phyloP scores from a whole-genome alignment of 2,329 filamentous ascomycete species.

The Aspergillus novofumigatus region DNA sequence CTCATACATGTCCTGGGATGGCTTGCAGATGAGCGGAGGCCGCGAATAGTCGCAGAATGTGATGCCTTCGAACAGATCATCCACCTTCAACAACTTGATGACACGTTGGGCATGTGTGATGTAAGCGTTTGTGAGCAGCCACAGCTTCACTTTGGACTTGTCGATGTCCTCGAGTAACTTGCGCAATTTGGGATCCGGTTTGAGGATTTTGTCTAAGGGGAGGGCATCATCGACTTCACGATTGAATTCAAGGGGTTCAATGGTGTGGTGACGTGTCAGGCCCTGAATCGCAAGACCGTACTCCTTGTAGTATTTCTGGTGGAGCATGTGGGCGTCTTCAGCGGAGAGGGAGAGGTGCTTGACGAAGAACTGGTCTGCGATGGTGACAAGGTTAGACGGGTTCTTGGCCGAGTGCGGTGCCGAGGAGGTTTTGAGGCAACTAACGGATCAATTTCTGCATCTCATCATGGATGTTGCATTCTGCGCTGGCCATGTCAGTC shows the following conservation, averaged over 20 bases:
- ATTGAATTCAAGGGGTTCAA: conserved; percentile 94
- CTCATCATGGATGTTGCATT: conserved; percentile 75
- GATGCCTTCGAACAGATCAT: conserved; percentile 88
- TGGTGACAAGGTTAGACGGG: not conserved
- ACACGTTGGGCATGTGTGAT: conserved; percentile 81
- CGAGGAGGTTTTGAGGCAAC: conserved; percentile 34
- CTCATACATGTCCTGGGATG: conserved; percentile 72
- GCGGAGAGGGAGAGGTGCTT: conserved; percentile 68
- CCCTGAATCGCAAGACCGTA: conserved; percentile 98
- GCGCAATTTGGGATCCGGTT: conserved; percentile 70
- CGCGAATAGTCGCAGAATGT: conserved; percentile 88
- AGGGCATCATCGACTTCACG: conserved; percentile 89
- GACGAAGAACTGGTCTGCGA: conserved; percentile 55
- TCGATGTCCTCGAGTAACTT: conserved; percentile 78
- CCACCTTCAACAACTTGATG: conserved; percentile 72
- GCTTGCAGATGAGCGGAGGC: conserved; percentile 79
- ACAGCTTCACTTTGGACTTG: conserved; percentile 74
- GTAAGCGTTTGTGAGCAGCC: conserved; percentile 97
- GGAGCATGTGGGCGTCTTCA: conserved; percentile 79
- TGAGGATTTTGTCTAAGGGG: conserved; percentile 78
- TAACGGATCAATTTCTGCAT: conserved; percentile 77
- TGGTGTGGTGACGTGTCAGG: conserved; percentile 87
- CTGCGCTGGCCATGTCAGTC: conserved; percentile 38
- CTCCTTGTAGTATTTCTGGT: conserved; percentile 88
- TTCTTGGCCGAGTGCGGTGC: conserved; percentile 29